Conservation (phyloP, 106 monocot species). For the Amphibolis antarctica region DNA sequence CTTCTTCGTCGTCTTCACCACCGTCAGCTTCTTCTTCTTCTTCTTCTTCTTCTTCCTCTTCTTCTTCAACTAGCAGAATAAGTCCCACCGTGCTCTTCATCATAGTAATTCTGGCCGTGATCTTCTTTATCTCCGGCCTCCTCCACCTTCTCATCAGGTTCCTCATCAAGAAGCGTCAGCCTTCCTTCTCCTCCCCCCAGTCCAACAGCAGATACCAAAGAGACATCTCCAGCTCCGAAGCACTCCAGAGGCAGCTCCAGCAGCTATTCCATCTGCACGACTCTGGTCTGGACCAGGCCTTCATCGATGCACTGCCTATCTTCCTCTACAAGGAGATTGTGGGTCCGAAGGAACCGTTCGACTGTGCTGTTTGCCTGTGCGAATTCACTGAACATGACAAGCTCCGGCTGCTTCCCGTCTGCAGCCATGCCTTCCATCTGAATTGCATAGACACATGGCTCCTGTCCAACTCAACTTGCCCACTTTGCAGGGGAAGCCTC, state of each 20-base stretch:
- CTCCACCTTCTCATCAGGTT: constrained; percentile 77
- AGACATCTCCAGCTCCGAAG: constrained; percentile 25
- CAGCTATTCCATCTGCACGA: constrained; percentile 95
- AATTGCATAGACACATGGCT: constrained; percentile 92
- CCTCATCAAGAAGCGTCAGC: constrained; percentile 38
- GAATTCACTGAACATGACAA: constrained; percentile 58
- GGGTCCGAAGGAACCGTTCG: constrained; percentile 78
- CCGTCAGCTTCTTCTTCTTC: constrained; percentile 4
- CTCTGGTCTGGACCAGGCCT: constrained; percentile 83
- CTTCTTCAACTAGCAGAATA: constrained; percentile 37
- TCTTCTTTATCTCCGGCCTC: constrained; percentile 86
- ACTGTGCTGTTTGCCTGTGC: constrained; percentile 88
- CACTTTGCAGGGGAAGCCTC: constrained; percentile 67
- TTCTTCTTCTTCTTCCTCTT: constrained; percentile 6
- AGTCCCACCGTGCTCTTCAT: constrained; percentile 86
- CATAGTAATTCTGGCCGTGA: constrained; percentile 74
- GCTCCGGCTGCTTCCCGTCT: constrained; percentile 73
- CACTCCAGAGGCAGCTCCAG: constrained; percentile 81
- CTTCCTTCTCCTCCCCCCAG: constrained; percentile 8
- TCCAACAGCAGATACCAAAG: neutral
- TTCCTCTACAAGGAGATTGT: constrained; percentile 78
- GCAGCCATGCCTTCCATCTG: constrained; percentile 91
- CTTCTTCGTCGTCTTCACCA: constrained; percentile 8
- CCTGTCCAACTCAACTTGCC: constrained; percentile 88
- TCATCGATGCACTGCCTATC: constrained; percentile 83